Evolutionary conservation across 768 basidiomycete species (phyloP), one percentile per base, ranked within the genome.

Genomic region (Mycena vulgaris): DNA sequence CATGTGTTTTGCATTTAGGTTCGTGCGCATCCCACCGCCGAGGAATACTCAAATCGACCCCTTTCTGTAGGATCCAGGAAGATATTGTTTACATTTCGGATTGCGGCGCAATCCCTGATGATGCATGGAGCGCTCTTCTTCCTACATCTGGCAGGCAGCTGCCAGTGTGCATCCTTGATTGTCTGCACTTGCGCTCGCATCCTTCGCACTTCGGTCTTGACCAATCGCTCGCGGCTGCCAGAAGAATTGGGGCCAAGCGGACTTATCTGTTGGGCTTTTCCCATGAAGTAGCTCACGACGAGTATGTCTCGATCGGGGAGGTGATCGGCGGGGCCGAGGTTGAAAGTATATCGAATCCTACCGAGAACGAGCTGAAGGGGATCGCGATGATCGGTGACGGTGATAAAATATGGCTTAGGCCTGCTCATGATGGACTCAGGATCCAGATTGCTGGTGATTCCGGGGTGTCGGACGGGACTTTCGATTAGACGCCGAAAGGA

Each of bases 161-260:
- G 39, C 84, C 90, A 2, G 85, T 94, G 28, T 84, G 93, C 68
- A 88, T 96, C 56, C 83, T 96, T 42, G 95, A 97, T 78, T 94
- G 93, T 72, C 83, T 97, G 37, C 86, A 89, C 59, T 84, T 94
- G 3, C 76, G 79, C 9, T 77, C 85, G 3, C 93, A 95, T 77
- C 88, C 84, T n/a, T 95, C 94, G 10, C 96, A 97, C 78, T 88
- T 94, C 75, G 93, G 93, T 5, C 75, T 96, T n/a, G 83, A 81
- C 33, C 86, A 92, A 70, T 86, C 95, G 2, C 81, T 94, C 4
- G 79, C 78, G 13, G 79, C 87, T 2, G 87, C 91, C 30, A 81
- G 90, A 69, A 83, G 86, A 69, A 80, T 96, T 61, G 83, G 86
- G 23, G 90, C 93, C 7, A 72, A 70, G 42, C 84, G 88, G 73